Percentiles rank a stretch among this genome's conserved stretches.
phyloP scores from a whole-genome alignment of 129 eudicot species.

The Silybum marianum region DNA sequence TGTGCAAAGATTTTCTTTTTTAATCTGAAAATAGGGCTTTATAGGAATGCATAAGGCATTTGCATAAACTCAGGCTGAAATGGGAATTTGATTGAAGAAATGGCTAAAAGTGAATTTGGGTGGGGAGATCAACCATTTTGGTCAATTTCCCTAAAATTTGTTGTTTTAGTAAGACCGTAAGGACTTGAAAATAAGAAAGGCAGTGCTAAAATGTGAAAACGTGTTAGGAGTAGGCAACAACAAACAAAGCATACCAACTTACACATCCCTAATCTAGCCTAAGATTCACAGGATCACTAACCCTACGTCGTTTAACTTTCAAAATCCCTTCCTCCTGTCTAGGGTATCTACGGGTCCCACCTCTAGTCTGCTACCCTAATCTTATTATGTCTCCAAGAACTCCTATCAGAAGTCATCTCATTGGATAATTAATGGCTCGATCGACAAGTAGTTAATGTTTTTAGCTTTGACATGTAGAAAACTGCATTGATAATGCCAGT shows the following conservation, averaged over 20 bases:
- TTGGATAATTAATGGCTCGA: background rate
- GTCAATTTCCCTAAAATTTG: too few relatives aligned
- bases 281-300: too few relatives aligned
- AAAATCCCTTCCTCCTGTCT: background rate
- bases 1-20: too few relatives aligned
- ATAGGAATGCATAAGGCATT: too few relatives aligned
- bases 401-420: background rate
- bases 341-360: background rate
- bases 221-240: background rate
- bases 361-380: background rate
- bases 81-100: too few relatives aligned
- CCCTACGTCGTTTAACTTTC: background rate
- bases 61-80: too few relatives aligned
- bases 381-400: background rate
- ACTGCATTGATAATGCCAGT: background rate
- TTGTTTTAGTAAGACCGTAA: background rate
- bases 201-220: background rate
- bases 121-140: too few relatives aligned
- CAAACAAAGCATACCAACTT: background rate
- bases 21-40: too few relatives aligned
- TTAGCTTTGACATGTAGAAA: background rate
- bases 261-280: too few relatives aligned
- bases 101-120: too few relatives aligned
- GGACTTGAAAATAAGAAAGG: background rate
- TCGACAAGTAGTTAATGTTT: background rate